These are phyloP conservation scores for Xerocomellus amylosporus DNA, from an alignment of 768 basidiomycete species.

Conservation along the genomic window DNA sequence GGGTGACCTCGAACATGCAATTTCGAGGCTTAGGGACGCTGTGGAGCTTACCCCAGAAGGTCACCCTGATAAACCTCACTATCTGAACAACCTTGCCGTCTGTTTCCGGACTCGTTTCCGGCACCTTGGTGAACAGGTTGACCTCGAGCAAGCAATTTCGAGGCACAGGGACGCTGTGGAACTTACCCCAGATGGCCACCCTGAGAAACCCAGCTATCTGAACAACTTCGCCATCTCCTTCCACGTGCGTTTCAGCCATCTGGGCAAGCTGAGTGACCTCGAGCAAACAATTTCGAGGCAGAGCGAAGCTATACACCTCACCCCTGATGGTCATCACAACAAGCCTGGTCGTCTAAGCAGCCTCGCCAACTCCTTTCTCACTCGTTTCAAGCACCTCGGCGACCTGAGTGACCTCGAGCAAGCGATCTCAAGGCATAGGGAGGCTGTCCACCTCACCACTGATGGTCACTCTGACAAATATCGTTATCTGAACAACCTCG, in stretches of 20 bases:
- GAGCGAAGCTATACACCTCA: not conserved
- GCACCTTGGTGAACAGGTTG: not conserved
- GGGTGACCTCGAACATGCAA: not conserved
- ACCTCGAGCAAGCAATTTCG: constrained; percentile 3
- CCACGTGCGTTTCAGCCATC: not conserved
- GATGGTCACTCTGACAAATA: no score
- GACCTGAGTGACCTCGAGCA: no score
- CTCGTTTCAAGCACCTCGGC: no score
- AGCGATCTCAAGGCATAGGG: no score
- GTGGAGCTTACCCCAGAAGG: no score
- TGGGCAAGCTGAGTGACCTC: not conserved
- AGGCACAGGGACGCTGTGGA: not conserved
- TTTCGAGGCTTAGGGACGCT: not conserved
- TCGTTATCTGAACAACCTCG: no score
- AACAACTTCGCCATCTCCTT: not conserved
- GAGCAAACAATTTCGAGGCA: not conserved
- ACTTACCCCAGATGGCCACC: no score
- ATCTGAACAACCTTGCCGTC: no score
- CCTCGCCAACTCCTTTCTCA: not conserved
- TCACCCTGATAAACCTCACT: no score
- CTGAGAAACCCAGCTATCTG: not conserved
- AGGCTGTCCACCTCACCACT: no score
- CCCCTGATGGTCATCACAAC: no score
- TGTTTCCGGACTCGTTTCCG: no score
- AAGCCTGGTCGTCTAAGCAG: not conserved